Base-by-base conservation (phyloP, 2,329 filamentous ascomycete genomes). In the Paraphoma chrysanthemicola region DNA sequence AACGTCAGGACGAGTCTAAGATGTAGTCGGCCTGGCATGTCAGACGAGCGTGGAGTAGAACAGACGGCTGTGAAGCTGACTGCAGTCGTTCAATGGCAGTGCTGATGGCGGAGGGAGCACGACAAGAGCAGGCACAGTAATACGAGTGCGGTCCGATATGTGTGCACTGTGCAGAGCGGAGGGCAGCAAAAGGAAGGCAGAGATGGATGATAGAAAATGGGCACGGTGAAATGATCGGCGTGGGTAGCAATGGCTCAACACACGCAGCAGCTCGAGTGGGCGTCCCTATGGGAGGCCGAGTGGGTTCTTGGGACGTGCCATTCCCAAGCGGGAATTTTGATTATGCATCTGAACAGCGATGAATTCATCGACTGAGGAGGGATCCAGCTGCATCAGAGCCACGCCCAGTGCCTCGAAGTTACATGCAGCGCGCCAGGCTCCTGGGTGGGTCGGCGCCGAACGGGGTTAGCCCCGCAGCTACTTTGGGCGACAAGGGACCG, bases 331-430 rank as follows among this genome's bases (percentile, higher is more conserved):
- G 64, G 69, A 61, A 52, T 44, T 54, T 66, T 61, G 67, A 67
- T 69, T 72, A 70, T 71, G 69, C 71, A 69, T 66, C 60, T 67
- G 67, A 66, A 64, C 64, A 67, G 68, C 69, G 61, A 72, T 69
- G 69, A 71, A 72, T 68, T 69, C 71, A 70, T 73, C 69, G 68
- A 71, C 62, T 66, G 66, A 67, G 59, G 63, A 62, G 59, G 53
- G 63, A 63, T 62, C 56, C 67, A 66, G 69, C 66, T 67, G 67
- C 59, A 65, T 59, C 62, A 72, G 65, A 59, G 67, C 9, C 57
- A 51, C 68, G 59, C 62, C 70, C 71, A 74, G 68, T 68, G 68
- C 68, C 60, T 69, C 68, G 64, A 66, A 68, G 68, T 70, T 68
- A 67, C 69, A 69, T 72, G 71, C 66, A 67, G 71, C 68, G 58